These are phyloP conservation scores for Tardiomyces blankii DNA, from an alignment of 1,139 yeast species.

Conservation along the genomic window DNA sequence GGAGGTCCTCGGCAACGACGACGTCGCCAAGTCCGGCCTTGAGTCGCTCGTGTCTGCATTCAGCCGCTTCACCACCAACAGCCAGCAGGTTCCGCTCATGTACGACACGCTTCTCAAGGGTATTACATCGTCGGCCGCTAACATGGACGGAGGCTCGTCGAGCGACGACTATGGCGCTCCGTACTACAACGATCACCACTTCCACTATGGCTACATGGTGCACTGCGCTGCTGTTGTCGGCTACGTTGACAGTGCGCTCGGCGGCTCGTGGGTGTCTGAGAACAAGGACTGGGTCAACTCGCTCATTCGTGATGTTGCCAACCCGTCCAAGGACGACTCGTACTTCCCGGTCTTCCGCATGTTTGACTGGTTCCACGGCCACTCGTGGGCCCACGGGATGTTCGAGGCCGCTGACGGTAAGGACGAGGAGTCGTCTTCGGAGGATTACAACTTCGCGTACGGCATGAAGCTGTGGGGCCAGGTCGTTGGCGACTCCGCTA, in stretches of 20 bases:
- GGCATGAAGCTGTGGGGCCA: slow-evolving; percentile 78
- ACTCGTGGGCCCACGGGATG: slow-evolving; percentile 78
- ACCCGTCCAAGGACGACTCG: slow-evolving; percentile 48
- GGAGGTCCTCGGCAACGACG: slow-evolving; percentile 47
- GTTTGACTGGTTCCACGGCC: slow-evolving; percentile 78
- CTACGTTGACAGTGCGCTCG: slow-evolving; percentile 42
- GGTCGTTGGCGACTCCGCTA: slow-evolving; percentile 54
- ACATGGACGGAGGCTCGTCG: slow-evolving; percentile 34
- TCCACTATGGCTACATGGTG: slow-evolving; percentile 66
- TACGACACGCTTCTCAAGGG: slow-evolving; percentile 63
- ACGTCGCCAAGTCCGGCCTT: slow-evolving; percentile 38
- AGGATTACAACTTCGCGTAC: slow-evolving; percentile 70
- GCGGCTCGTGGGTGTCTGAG: slow-evolving; percentile 55
- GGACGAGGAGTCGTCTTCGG: slow-evolving; percentile 72
- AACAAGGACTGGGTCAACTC: slow-evolving; percentile 56
- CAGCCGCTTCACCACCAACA: slow-evolving; percentile 36
- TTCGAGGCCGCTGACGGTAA: slow-evolving; percentile 63
- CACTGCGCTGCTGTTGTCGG: slow-evolving; percentile 73
- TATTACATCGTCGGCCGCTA: slow-evolving; percentile 52
- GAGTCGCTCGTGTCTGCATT: slow-evolving; percentile 43
- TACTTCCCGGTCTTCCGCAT: slow-evolving; percentile 67
- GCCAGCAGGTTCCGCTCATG: slow-evolving; percentile 47
- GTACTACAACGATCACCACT: slow-evolving; percentile 67
- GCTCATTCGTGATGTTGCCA: slow-evolving; percentile 64
- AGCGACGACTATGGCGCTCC: slow-evolving; percentile 55